Conservation (phyloP, 805 yeast species). For the Candida nanaspora region DNA sequence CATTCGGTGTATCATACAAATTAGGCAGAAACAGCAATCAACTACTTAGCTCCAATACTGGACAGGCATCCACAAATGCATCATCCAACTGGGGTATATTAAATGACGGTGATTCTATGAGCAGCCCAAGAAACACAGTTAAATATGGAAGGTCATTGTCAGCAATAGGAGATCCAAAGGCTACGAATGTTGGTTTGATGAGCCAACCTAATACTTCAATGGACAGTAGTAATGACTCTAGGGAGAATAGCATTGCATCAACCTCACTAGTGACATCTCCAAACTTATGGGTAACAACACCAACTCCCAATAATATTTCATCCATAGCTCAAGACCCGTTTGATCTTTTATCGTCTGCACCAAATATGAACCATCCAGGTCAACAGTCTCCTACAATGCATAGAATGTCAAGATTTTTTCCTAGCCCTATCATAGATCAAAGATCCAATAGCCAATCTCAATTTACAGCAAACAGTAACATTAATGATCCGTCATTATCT, state of each 20-base stretch:
- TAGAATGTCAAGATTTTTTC: constrained; percentile 28
- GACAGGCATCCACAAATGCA: background rate
- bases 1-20: background rate
- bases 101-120: background rate
- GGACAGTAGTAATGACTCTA: background rate
- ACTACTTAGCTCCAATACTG: background rate
- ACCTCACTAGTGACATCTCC: constrained; percentile 12
- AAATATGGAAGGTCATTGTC: background rate
- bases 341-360: background rate
- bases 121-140: background rate
- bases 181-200: no score
- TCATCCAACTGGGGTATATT: background rate
- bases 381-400: constrained; percentile 14
- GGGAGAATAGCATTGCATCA: background rate
- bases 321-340: constrained; percentile 8
- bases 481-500: constrained; percentile 2
- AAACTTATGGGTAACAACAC: constrained; percentile 16
- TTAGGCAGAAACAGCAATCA: background rate
- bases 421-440: constrained; percentile 23
- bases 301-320: background rate
- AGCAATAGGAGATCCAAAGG: background rate
- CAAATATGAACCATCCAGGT: background rate
- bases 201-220: no score
- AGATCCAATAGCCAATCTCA: constrained; percentile 2
- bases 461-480: no score